Evolutionary conservation across 2,329 filamentous ascomycete species (phyloP), one percentile per base, ranked within the genome.

Genomic region (Fonsecaea nubica): DNA sequence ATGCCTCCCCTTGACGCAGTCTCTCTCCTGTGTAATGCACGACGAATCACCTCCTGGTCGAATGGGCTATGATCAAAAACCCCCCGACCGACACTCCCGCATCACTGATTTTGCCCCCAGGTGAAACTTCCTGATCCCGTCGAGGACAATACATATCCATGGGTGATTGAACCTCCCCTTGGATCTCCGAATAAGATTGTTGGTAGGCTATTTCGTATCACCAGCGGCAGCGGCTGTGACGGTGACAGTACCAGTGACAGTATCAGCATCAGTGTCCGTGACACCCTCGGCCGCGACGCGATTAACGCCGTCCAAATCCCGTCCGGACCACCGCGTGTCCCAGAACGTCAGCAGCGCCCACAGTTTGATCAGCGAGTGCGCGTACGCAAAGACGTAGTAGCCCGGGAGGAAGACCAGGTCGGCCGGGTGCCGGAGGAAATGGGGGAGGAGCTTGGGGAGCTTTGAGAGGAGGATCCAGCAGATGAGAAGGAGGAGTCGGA

Each of bases 351-450:
- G 60, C 25, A 85, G 58, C 0, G 85, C 85, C 71, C 81, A 85
- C 0, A 88, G 33, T 77, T 89, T 89, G 70, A 89, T 80, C 1
- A 86, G 72, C 32, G 83, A 83, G 73, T 90, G 87, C 42, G 79
- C 75, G 70, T 89, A 90, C 0, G 79, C 84, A 72, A 89, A 90
- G 0, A 79, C 9, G 13, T 89, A 72, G 53, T 85, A 83, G 0
- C 73, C 76, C 0, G 83, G 81, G 1, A 89, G 76, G 63, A 84
- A 81, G 0, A 77, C 58, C 2, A 87, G 67, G 72, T 90, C 87
- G 0, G 72, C 64, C 0, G 86, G 87, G 67, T 88, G 67, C 0
- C 79, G 79, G 3, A 72, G 62, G 67, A 87, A 84, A 72, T 88
- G 83, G 0, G 83, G 80, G 0, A 83, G 74, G 13, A 87, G 76